phyloP scores from a whole-genome alignment of 2,329 filamentous ascomycete species.

The Exophiala aquamarina region DNA sequence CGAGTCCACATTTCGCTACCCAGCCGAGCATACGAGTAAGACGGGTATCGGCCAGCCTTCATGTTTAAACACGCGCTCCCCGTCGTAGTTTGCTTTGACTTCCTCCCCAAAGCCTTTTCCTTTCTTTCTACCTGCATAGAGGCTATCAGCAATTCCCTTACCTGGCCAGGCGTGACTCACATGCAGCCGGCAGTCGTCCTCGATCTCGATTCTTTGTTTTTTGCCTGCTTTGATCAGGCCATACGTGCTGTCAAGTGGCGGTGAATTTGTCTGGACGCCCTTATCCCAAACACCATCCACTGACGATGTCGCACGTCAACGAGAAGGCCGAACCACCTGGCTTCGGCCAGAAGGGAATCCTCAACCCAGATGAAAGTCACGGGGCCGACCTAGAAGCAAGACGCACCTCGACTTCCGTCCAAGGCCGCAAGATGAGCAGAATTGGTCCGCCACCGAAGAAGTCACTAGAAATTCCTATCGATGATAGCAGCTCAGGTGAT shows the following conservation, averaged over 20 bases:
- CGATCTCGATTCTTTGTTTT: constrained; percentile 25
- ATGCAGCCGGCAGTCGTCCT: constrained; percentile 20
- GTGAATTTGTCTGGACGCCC: constrained; percentile 16
- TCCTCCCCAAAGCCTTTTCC: no score
- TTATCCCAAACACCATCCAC: background rate
- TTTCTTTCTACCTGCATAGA: no score
- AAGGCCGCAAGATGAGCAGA: constrained; percentile 27
- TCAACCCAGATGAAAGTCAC: constrained; percentile 11
- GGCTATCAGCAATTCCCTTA: no score
- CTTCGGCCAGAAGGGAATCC: constrained; percentile 11
- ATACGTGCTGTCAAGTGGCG: constrained; percentile 30
- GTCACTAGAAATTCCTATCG: constrained; percentile 10
- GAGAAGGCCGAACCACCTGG: constrained; percentile 18
- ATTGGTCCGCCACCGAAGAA: constrained; percentile 26
- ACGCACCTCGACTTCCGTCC: constrained; percentile 19
- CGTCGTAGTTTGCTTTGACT: no score
- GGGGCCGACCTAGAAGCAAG: constrained; percentile 15
- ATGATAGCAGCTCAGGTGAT: constrained; percentile 40
- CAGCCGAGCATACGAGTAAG: no score
- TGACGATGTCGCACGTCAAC: constrained; percentile 20
- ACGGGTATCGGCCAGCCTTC: no score
- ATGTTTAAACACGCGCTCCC: no score
- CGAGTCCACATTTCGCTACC: no score
- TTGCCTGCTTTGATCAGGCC: constrained; percentile 28
- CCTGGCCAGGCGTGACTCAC: constrained; percentile 5